Percentiles rank a stretch among this genome's conserved stretches.
Conservation (phyloP, 78 protist genomes). For the Dictyostelium firmibasis region DNA sequence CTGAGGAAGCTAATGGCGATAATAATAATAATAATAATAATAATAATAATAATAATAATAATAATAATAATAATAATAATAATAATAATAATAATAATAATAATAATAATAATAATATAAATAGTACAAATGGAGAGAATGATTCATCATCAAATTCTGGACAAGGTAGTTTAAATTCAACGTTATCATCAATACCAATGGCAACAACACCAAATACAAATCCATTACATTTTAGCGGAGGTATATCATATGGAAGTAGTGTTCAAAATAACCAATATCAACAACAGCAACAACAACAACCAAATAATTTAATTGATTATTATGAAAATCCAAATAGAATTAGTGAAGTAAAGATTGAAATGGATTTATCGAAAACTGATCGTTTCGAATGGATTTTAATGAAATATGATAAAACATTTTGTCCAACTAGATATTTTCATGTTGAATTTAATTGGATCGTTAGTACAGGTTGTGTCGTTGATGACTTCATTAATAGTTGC, state of each 20-base stretch:
- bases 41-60: not conserved
- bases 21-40: not conserved
- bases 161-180: not conserved
- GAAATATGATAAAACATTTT: constrained; percentile 73
- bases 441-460: constrained; percentile 81
- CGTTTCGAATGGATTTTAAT: constrained; percentile 79
- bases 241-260: not conserved
- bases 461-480: constrained; percentile 84
- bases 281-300: not conserved
- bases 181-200: not conserved
- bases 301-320: not conserved
- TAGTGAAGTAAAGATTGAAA: constrained; percentile 55
- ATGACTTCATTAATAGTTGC: constrained; percentile 62
- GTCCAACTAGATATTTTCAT: constrained; percentile 64
- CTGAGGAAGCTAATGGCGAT: not conserved
- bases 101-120: not conserved
- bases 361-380: constrained; percentile 76
- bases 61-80: too few relatives aligned
- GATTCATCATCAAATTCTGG: not conserved
- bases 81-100: too few relatives aligned
- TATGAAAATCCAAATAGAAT: constrained; percentile 72
- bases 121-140: not conserved
- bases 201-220: not conserved
- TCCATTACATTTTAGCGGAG: constrained; percentile 26
- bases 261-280: not conserved